Conservation (phyloP, 2,329 filamentous ascomycete genomes). For the Penicillium sp. region DNA sequence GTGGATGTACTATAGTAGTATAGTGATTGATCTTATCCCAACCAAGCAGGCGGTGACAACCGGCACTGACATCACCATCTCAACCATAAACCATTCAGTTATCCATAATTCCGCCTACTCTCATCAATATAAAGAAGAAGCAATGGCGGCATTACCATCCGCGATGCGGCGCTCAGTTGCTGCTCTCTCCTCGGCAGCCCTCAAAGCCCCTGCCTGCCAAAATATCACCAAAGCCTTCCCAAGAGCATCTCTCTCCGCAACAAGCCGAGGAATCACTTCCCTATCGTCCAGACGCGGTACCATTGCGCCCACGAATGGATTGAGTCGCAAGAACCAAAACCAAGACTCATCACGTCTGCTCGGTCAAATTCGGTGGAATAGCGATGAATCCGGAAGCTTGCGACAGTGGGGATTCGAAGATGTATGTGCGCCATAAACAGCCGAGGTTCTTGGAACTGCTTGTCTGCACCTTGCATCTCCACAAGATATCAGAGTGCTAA, state of each 20-base stretch:
- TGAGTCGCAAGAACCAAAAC: neutral
- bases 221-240: conserved; percentile 6
- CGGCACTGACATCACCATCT: conserved; percentile 25
- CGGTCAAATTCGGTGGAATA: conserved; percentile 25
- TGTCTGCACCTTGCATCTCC: neutral
- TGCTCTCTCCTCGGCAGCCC: neutral
- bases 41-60: conserved; percentile 16
- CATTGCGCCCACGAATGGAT: neutral
- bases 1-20: neutral
- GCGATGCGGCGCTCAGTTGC: conserved; percentile 12
- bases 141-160: conserved; percentile 16
- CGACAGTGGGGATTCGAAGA: conserved; percentile 39
- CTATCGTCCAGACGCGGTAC: neutral
- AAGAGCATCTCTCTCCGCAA: conserved; percentile 12
- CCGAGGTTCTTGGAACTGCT: neutral
- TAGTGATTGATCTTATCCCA: neutral
- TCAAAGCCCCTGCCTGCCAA: conserved; percentile 9
- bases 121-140: neutral
- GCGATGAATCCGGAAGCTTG: conserved; percentile 15
- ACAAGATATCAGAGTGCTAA: neutral
- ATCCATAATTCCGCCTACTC: neutral
- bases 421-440: conserved; percentile 19
- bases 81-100: neutral
- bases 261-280: conserved; percentile 15
- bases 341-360: neutral